phyloP scores from a whole-genome alignment of 2,329 filamentous ascomycete genomes.

The Helminthosporium solani region DNA sequence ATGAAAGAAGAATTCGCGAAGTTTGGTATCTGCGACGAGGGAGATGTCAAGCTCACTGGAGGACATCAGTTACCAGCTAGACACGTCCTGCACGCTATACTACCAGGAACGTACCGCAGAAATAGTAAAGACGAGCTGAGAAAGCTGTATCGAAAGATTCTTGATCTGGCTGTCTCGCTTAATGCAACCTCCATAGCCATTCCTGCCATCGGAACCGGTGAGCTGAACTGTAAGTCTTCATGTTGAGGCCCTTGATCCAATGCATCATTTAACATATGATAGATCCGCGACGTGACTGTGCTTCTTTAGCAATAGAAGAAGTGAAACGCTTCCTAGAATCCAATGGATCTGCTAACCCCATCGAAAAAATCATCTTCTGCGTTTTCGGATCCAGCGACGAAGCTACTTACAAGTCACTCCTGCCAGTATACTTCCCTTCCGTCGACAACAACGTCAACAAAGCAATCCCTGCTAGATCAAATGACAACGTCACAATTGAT shows the following conservation, averaged over 20 bases:
- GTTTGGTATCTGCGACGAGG: constrained; percentile 28
- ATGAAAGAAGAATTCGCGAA: constrained; percentile 23
- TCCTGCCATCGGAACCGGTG: constrained; percentile 35
- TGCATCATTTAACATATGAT: background rate
- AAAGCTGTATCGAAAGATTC: constrained; percentile 30
- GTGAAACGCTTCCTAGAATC: constrained; percentile 34
- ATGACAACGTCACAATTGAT: background rate
- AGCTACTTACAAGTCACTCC: constrained; percentile 31
- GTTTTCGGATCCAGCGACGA: constrained; percentile 34
- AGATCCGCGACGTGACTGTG: constrained; percentile 28
- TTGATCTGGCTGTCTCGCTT: constrained; percentile 25
- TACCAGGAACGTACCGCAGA: constrained; percentile 24
- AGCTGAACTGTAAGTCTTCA: constrained; percentile 17
- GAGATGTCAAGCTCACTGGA: constrained; percentile 29
- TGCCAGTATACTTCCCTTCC: constrained; percentile 37
- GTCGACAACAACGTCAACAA: constrained; percentile 15
- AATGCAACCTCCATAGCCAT: constrained; percentile 34
- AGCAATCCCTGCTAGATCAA: constrained; percentile 5
- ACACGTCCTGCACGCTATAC: constrained; percentile 32
- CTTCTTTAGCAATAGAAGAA: constrained; percentile 36
- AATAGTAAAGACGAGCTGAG: constrained; percentile 28
- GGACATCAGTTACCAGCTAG: constrained; percentile 32
- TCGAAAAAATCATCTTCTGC: constrained; percentile 35
- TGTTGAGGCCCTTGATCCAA: too few relatives aligned
- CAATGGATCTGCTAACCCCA: constrained; percentile 13